Conservation (phyloP, 495 filamentous ascomycete species). For the Trichoderma virens region DNA sequence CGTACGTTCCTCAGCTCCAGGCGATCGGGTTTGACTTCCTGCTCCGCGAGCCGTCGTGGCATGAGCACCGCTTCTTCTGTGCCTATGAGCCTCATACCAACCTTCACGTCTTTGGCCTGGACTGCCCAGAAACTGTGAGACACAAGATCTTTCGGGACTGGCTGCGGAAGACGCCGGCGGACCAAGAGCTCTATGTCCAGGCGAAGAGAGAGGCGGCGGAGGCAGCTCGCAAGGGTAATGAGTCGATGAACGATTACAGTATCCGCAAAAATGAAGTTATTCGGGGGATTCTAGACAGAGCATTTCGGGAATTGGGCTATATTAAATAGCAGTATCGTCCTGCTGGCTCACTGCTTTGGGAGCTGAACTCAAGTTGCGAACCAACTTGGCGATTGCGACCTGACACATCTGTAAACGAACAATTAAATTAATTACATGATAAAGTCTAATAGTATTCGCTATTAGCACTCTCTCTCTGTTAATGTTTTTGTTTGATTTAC, state of each 20-base stretch:
- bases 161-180: constrained; percentile 29
- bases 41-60: constrained; percentile 38
- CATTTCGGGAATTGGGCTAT: constrained; percentile 19
- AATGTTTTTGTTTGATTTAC: too few relatives aligned
- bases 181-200: constrained; percentile 30
- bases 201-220: constrained; percentile 32
- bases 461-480: too few relatives aligned
- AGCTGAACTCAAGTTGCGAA: too few relatives aligned
- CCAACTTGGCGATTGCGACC: too few relatives aligned
- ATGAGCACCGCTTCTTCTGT: constrained; percentile 39
- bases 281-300: constrained; percentile 31
- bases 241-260: constrained; percentile 31
- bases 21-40: constrained; percentile 36
- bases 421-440: too few relatives aligned
- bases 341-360: too few relatives aligned
- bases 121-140: constrained; percentile 30
- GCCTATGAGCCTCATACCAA: constrained; percentile 27
- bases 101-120: constrained; percentile 42
- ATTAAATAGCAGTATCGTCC: not conserved
- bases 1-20: constrained; percentile 38
- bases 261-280: constrained; percentile 33
- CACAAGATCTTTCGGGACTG: constrained; percentile 43
- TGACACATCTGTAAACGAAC: too few relatives aligned
- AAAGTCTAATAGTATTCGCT: too few relatives aligned
- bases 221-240: constrained; percentile 23